A percentile compares a stretch with the other conserved stretches of the same genome.
phyloP scores from a whole-genome alignment of 106 monocot species.

The Platanthera zijinensis region DNA sequence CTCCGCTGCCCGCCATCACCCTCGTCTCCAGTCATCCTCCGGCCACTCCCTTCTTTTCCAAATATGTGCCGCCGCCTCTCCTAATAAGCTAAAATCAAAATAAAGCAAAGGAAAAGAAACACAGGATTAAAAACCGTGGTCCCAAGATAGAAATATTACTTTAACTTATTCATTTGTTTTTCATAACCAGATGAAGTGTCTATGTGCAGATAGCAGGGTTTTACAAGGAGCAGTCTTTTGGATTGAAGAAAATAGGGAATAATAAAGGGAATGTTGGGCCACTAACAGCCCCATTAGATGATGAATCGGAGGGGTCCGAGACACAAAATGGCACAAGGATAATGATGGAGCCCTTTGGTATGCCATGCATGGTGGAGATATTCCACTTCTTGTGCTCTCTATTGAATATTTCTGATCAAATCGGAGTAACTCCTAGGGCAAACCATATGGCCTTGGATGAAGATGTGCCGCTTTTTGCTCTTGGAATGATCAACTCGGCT shows the following conservation, averaged over 20 bases:
- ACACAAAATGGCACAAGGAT: slow-evolving; percentile 10
- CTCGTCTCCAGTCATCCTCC: too few relatives aligned
- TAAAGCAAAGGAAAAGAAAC: too few relatives aligned
- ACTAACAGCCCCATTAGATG: slow-evolving; percentile 12
- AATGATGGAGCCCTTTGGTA: slow-evolving; percentile 54
- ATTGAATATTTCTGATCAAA: slow-evolving; percentile 59
- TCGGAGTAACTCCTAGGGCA: slow-evolving; percentile 38
- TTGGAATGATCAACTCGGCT: slow-evolving; percentile 65
- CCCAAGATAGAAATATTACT: too few relatives aligned
- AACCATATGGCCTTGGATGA: slow-evolving; percentile 76
- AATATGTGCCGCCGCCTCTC: too few relatives aligned
- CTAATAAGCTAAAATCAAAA: too few relatives aligned
- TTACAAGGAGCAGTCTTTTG: slow-evolving; percentile 46
- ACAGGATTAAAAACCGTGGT: too few relatives aligned
- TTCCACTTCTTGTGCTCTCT: slow-evolving; percentile 81
- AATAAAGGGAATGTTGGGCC: slow-evolving; percentile 34
- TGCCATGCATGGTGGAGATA: slow-evolving; percentile 81
- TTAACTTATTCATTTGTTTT: too few relatives aligned
- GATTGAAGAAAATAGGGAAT: slow-evolving; percentile 44
- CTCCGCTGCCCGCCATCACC: too few relatives aligned
- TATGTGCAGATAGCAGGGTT: slow-evolving; percentile 36
- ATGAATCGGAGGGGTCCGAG: slow-evolving; percentile 12
- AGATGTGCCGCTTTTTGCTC: slow-evolving; percentile 75
- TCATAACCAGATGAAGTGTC: too few relatives aligned
- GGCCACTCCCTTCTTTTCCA: too few relatives aligned